These are phyloP conservation scores for Dissoconium aciculare DNA, from an alignment of 2,329 filamentous ascomycete genomes.

Conservation along the genomic window DNA sequence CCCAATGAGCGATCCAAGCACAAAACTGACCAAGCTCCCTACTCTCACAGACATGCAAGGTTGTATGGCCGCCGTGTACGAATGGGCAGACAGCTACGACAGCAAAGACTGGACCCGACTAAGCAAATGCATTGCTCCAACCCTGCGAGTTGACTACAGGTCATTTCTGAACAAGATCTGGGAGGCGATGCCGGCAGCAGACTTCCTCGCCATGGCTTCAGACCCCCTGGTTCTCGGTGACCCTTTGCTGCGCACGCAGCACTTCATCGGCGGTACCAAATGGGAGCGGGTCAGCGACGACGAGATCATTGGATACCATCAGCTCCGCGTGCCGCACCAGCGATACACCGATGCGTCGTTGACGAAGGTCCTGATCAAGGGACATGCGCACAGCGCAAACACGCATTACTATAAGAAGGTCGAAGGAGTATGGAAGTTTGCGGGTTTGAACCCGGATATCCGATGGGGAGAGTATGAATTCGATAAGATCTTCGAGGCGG, in stretches of 20 bases:
- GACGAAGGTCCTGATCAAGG: slow-evolving; percentile 37
- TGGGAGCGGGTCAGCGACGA: slow-evolving; percentile 37
- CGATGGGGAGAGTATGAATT: slow-evolving; percentile 42
- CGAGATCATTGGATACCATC: slow-evolving; percentile 38
- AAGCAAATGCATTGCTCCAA: slow-evolving; percentile 47
- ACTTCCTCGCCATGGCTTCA: slow-evolving; percentile 40
- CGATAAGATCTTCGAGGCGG: slow-evolving; percentile 39
- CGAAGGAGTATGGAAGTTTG: slow-evolving; percentile 45
- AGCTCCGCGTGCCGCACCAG: slow-evolving; percentile 45
- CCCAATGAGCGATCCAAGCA: no score
- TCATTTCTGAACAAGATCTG: slow-evolving; percentile 41
- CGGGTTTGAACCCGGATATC: slow-evolving; percentile 39
- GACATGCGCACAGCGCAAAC: slow-evolving; percentile 42
- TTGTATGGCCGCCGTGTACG: slow-evolving; percentile 34
- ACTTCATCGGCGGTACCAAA: slow-evolving; percentile 39
- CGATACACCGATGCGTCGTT: slow-evolving; percentile 36
- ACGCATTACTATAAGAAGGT: slow-evolving; percentile 42
- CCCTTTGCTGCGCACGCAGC: slow-evolving; percentile 40
- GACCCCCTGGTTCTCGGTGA: slow-evolving; percentile 40
- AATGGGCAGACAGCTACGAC: slow-evolving; percentile 53
- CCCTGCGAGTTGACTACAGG: slow-evolving; percentile 52
- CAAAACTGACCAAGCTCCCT: no score
- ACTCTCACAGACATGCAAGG: slow-evolving; percentile 23
- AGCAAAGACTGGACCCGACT: slow-evolving; percentile 51
- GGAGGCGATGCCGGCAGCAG: slow-evolving; percentile 41